Percentiles rank a stretch among this genome's conserved stretches.
Conservation (phyloP, 1,284 basidiomycete genomes). For the Termitomyces sp. region DNA sequence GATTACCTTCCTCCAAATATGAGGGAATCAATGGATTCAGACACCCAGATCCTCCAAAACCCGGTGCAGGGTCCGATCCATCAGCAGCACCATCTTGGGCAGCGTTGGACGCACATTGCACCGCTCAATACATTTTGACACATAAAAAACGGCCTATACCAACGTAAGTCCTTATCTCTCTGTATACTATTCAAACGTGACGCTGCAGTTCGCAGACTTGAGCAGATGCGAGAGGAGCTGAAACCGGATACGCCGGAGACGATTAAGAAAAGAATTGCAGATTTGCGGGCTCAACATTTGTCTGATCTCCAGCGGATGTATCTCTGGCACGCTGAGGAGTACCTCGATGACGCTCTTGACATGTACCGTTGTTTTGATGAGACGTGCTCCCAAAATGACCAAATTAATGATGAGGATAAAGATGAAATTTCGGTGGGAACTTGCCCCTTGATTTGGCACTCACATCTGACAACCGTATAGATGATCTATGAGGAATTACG, state of each 20-base stretch:
- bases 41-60: conserved; percentile 4
- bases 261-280: conserved; percentile 31
- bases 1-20: conserved; percentile 17
- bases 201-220: conserved; percentile 22
- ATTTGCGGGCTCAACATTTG: conserved; percentile 33
- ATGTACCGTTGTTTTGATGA: conserved; percentile 27
- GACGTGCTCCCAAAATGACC: conserved; percentile 25
- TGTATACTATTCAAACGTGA: neutral
- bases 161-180: conserved; percentile 23
- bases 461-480: conserved; percentile 16
- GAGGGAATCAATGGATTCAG: conserved; percentile 23
- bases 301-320: conserved; percentile 40
- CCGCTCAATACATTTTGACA: conserved; percentile 29
- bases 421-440: neutral
- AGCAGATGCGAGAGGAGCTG: conserved; percentile 30
- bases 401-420: conserved; percentile 16
- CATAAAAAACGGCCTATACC: conserved; percentile 31
- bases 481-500: conserved; percentile 23
- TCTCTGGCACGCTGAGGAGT: conserved; percentile 36
- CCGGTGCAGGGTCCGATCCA: conserved; percentile 2
- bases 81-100: conserved; percentile 7
- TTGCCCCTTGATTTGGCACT: neutral
- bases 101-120: conserved; percentile 25
- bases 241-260: conserved; percentile 22
- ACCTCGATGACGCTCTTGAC: conserved; percentile 34